These are phyloP conservation scores for Ganoderma sp. DNA, from an alignment of 1,284 basidiomycete species.

Conservation along the genomic window DNA sequence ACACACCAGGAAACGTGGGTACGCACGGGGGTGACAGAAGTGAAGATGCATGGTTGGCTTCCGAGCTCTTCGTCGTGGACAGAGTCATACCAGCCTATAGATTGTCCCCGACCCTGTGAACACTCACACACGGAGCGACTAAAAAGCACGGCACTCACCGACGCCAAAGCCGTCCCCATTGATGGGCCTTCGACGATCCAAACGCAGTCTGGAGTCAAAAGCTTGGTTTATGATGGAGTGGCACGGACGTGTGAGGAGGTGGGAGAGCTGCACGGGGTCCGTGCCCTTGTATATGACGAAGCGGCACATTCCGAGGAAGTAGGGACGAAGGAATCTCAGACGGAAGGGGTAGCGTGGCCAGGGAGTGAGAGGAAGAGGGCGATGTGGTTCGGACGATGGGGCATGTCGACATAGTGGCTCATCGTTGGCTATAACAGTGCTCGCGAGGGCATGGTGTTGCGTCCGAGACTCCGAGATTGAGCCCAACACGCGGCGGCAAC, in stretches of 20 bases:
- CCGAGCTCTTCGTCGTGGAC: conserved; percentile 82
- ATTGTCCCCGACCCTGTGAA: not conserved
- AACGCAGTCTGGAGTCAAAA: conserved; percentile 86
- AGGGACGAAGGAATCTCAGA: conserved; percentile 16
- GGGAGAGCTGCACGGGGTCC: conserved; percentile 85
- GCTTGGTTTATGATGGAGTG: conserved; percentile 98
- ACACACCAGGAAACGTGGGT: not conserved
- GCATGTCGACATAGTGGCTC: conserved; percentile 33
- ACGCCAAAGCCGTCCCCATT: conserved; percentile 98
- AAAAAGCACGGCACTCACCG: conserved; percentile 58
- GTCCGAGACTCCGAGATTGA: conserved; percentile 1
- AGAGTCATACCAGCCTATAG: conserved; percentile 83
- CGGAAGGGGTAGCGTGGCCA: conserved; percentile 9
- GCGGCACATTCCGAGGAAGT: conserved; percentile 67
- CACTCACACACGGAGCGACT: not conserved
- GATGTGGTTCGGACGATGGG: conserved; percentile 12
- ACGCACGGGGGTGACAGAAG: conserved; percentile 89
- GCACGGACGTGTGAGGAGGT: conserved; percentile 89
- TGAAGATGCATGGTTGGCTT: conserved; percentile 92
- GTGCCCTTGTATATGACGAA: conserved; percentile 93
- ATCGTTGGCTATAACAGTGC: conserved; percentile 16
- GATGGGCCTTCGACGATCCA: conserved; percentile 83
- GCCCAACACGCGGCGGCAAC: conserved; percentile 19
- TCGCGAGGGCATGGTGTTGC: conserved; percentile 6
- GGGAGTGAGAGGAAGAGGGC: conserved; percentile 12